phyloP scores from a whole-genome alignment of 2,329 filamentous ascomycete species.

The Periconia digitata region DNA sequence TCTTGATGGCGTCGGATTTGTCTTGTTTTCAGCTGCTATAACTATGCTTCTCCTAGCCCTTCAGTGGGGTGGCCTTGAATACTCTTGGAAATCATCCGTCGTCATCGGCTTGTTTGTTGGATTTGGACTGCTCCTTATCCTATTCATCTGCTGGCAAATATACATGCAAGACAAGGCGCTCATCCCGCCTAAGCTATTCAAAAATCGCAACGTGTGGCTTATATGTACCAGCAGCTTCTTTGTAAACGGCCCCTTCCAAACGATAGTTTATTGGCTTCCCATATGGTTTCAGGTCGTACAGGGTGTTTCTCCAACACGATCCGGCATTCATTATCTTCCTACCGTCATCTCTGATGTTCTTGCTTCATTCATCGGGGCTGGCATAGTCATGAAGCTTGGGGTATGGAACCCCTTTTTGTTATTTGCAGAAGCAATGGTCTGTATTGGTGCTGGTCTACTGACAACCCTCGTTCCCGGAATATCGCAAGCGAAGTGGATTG shows the following conservation, averaged over 20 bases:
- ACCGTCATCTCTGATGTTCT: constrained; percentile 8
- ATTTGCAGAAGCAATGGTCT: constrained; percentile 23
- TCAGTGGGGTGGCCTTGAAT: constrained; percentile 44
- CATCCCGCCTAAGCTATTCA: constrained; percentile 17
- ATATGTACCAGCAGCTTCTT: constrained; percentile 26
- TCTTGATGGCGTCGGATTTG: constrained; percentile 48
- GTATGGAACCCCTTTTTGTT: constrained; percentile 12
- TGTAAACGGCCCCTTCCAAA: constrained; percentile 13
- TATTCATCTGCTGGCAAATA: constrained; percentile 38
- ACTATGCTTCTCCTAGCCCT: constrained; percentile 48
- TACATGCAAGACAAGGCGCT: constrained; percentile 10
- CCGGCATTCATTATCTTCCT: constrained; percentile 38
- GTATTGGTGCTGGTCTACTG: constrained; percentile 41
- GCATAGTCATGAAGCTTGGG: neutral
- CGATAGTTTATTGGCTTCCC: constrained; percentile 23
- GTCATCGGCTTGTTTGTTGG: constrained; percentile 52
- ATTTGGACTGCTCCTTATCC: constrained; percentile 45
- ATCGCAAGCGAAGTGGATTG: constrained; percentile 16
- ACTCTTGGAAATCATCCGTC: constrained; percentile 47
- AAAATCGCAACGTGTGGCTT: constrained; percentile 35
- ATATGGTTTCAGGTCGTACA: constrained; percentile 43
- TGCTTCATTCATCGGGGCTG: neutral
- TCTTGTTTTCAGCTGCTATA: constrained; percentile 41
- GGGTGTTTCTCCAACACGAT: constrained; percentile 28
- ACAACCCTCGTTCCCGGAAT: constrained; percentile 33